Evolutionary conservation across 108 stramenopile species (phyloP).

Genomic region (Pseudonitzschia delicatissima): DNA sequence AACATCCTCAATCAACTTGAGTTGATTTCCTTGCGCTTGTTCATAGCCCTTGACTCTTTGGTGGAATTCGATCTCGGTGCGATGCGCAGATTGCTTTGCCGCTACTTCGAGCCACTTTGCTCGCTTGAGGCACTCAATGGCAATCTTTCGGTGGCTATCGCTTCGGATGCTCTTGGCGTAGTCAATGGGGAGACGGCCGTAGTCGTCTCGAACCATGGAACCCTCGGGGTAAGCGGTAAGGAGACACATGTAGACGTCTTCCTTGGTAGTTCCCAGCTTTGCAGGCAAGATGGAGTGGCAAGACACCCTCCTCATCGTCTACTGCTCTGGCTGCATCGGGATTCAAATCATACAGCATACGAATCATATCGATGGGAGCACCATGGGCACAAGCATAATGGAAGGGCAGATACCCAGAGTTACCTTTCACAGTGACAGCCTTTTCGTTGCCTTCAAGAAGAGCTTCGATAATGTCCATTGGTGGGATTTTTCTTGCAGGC

Average conservation of each 20-base stretch:
- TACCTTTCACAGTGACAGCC: conserved; percentile 38
- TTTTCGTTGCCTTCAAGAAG: conserved; percentile 35
- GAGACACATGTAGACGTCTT: conserved; percentile 39
- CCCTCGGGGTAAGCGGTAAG: conserved; percentile 43
- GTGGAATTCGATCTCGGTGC: conserved; percentile 3
- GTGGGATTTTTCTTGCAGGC: conserved; percentile 48
- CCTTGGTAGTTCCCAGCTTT: conserved; percentile 46
- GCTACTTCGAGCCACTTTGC: conserved; percentile 8
- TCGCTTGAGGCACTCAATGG: conserved; percentile 3
- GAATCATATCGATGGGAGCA: conserved; percentile 49
- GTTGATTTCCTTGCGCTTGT: conserved; percentile 5
- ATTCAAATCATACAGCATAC: conserved; percentile 40
- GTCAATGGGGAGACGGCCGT: conserved; percentile 21
- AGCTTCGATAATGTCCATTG: conserved; percentile 42
- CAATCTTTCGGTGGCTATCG: neutral
- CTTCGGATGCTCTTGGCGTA: conserved; percentile 17
- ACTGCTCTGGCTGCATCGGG: conserved; percentile 50
- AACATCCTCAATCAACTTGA: conserved; percentile 18
- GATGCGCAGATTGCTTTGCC: neutral
- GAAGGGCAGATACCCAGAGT: conserved; percentile 52
- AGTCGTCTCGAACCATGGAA: conserved; percentile 33
- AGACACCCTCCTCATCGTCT: conserved; percentile 38
- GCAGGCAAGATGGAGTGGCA: conserved; percentile 63
- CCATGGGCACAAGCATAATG: conserved; percentile 68
- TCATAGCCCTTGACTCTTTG: conserved; percentile 6